Base-by-base conservation (phyloP, 169 alveolate species). In the Plasmodium reichenowi region DNA sequence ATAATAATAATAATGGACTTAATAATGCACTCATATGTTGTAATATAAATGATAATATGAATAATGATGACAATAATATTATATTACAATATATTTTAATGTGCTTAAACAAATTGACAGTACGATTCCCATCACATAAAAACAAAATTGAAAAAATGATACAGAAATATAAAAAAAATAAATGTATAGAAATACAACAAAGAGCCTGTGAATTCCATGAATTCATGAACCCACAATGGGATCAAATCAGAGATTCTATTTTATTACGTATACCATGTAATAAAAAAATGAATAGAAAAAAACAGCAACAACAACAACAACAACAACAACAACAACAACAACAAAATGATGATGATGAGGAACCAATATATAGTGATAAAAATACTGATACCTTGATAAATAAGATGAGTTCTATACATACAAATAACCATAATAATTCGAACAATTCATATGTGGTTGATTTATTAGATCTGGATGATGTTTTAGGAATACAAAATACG, bases 121-220 rank as follows among this genome's bases (percentile, higher is more conserved):
- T 58, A 10, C 63, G 91, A 43, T 64, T 93, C 62, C 96, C 96
- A 12, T 17, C 88, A 26, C 88, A 91, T 29, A 74, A 59, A 64
- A 88, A 32, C 1, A 88, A 83, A 62, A 59, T 94, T 20, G 78
- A 92, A 88, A 80, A 88, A 64, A 56, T 94, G 5, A 67, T 94
- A 22, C 63, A 74, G 58, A 72, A 86, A 83, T 94, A 93, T 87
- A 90, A 88, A 75, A 88, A 87, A 75, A 94, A 91, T 71, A 64
- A 86, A 17, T 91, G 93, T 70, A 66, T 89, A 26, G 96, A 94
- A 88, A 64, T 94, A 70, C 96, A 94, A 90, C 96, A 94, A 64
- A 90, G 96, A 26, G 94, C 96, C 20, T 91, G 96, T 38, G 96
- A 94, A 70, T 88, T 94, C 75, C 93, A 91, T 24, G 76, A 56